Base-by-base conservation (phyloP, 768 basidiomycete species). In the Suillus sp. region DNA sequence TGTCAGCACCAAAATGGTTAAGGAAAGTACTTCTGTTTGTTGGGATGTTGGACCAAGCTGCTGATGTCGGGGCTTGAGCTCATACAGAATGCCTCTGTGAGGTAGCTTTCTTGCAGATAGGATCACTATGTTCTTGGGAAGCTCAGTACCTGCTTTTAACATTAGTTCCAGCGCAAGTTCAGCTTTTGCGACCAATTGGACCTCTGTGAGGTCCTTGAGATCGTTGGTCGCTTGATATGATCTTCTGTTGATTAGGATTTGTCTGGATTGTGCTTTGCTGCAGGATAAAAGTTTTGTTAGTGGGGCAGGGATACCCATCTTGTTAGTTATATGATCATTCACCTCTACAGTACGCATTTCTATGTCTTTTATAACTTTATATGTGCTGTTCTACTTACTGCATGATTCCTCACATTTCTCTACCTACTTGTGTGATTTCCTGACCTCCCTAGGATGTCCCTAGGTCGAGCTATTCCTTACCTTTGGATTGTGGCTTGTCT, bases 61-160 rank as follows among this genome's bases (percentile, higher is more conserved):
- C 68, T 0, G 65, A 66, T 18, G 62, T 57, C 10, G 54, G 47
- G 1, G 64, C 38, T 61, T 62, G 3, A 73, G 25, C n/a, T 70
- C 65, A 14, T 66, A 60, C 1, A 71, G 10, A 0, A 74, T 47
- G 0, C 65, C 66, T 2, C 70, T 68, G 14, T 66, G 61, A 3
- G 56, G 32, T 11, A 69, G 55, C 4, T 51, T 27, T 7, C n/a
- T 13, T 16, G 60, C 25, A 0, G 48, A 43, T 14, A 42, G 40
- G 4, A 18, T 14, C 5, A 18, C 18, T 6, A 42, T 42, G 4
- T 34, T 30, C 22, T 56, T 48, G 20, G 48, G 45, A 4, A 20
- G 20, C 4, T 18, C 16, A 6, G 16, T 18, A 1, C 40, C 18
- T 16, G 14, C 40, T 18, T 42, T 42, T 7, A 4, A 14, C 16